Base-by-base conservation (phyloP, 2,329 filamentous ascomycete genomes). In the Apiospora koreana region DNA sequence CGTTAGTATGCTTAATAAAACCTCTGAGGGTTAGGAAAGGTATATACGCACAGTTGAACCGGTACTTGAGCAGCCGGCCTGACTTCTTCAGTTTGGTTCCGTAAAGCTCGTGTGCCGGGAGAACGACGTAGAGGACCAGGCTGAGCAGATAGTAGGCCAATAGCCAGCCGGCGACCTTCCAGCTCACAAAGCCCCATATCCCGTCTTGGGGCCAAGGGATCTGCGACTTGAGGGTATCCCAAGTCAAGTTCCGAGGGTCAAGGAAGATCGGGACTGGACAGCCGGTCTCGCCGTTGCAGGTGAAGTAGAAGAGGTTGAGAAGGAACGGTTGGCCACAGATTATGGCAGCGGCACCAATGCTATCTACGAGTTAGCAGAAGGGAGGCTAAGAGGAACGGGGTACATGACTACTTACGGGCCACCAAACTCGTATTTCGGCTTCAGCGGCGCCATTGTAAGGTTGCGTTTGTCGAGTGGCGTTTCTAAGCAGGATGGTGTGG, bases 241-340 rank as follows among this genome's bases (percentile, higher is more conserved):
- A 83, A 50, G 90, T 90, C 71, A 97, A 83, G 8, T 88, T 92
- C 69, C 87, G 90, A 38, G 93, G 94, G 74, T 87, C 86, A 43
- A 97, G 86, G 10, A 95, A 86, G 4, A 93, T 94, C 3, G 95
- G 94, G 2, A 93, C 91, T 58, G 95, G 96, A 79, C 96, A 98
- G 70, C 96, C 95, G 9, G 94, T 92, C 73, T 97, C 85, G 80
- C 98, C 95, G 83, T 98, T 98, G 87, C 95, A 98, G 76, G 92
- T 85, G 79, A 98, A 97, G 65, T 91, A 87, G 78, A 95, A 92
- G 75, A 90, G 79, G 82, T 96, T 97, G 76, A 94, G 88, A 73
- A 95, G 86, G 50, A 94, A 71, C 0, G 95, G 95, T 0, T 97
- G 89, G 69, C 91, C 91, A 76, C 97, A 92, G 9, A 93, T 92